Evolutionary conservation across 2,329 filamentous ascomycete species (phyloP).

Genomic region (Colletotrichum zoysiae): DNA sequence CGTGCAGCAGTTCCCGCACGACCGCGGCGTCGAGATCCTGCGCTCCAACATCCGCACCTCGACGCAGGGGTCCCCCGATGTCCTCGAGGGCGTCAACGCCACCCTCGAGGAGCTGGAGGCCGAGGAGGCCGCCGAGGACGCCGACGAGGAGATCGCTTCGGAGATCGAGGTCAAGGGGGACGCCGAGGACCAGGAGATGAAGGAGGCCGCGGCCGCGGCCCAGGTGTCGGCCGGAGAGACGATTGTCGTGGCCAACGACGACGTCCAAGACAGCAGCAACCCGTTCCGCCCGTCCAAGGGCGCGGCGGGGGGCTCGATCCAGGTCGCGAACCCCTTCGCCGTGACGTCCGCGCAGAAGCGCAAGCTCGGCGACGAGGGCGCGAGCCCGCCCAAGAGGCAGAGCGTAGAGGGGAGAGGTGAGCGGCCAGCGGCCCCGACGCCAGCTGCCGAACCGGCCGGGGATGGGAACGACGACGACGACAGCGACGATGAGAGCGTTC

Average conservation of each 20-base stretch:
- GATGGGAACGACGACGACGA: constrained; percentile 58
- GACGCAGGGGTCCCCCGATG: constrained; percentile 38
- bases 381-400: constrained; percentile 45
- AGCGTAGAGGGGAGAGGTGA: constrained; percentile 36
- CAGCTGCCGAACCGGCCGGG: constrained; percentile 41
- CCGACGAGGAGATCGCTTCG: constrained; percentile 50
- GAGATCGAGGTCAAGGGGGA: constrained; percentile 54
- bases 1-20: constrained; percentile 71
- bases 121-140: constrained; percentile 60
- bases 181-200: constrained; percentile 52
- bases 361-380: constrained; percentile 53
- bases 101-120: constrained; percentile 51
- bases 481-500: constrained; percentile 66
- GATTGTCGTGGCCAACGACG: constrained; percentile 25
- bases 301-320: constrained; percentile 37
- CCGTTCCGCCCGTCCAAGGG: constrained; percentile 51
- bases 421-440: constrained; percentile 19
- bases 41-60: constrained; percentile 67
- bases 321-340: constrained; percentile 39
- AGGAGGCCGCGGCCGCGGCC: not conserved
- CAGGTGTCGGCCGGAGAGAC: constrained; percentile 2
- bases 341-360: constrained; percentile 53
- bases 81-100: constrained; percentile 30
- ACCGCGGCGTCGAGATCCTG: constrained; percentile 78
- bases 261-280: constrained; percentile 44